Base-by-base conservation (phyloP, 495 filamentous ascomycete genomes). In the Penicillium lagena region DNA sequence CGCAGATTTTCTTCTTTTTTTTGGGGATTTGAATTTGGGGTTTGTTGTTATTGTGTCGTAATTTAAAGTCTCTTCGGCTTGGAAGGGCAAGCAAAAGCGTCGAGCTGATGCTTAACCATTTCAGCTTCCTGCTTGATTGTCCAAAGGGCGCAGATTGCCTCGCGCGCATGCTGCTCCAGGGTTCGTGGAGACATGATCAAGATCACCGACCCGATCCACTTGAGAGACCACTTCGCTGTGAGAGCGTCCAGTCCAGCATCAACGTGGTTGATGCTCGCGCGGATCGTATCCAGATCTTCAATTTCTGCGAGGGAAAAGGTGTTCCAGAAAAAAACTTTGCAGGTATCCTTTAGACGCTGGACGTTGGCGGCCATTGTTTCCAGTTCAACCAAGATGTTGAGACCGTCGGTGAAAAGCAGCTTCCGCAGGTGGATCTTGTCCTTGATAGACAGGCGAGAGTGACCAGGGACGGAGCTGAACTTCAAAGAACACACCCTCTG, bases 211-310 rank as follows among this genome's bases (percentile, higher is more conserved):
- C 32, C 32, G 12, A 52, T 32, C 12, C 46, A 42, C 7, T 50
- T 36, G 0, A 46, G 34, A 28, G 51, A 41, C 46, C 51, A 54
- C 6, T 29, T 34, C 22, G 39, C n/a, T 7, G 32, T 17, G 1
- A 50, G 11, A n/a, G 32, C 12, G 2, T 39, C n/a, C 0, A 50
- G 36, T 14, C 40, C 42, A 3, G 17, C 17, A 14, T 46, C 46
- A 9, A 54, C 11, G 15, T 33, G 12, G 1, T 31, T 4, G 30
- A 54, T 49, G 0, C 28, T 28, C 7, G 31, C 40, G 5, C 35
- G 40, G 2, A 54, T 22, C 1, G n/a, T 44, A 9, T 49, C 51
- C 10, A 60, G 40, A 12, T 49, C 50, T 27, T 60, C 54, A 6
- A 22, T 22, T 22, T 22, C 22, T 22, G 22, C 22, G 9, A 54